A percentile compares a stretch with the other conserved stretches of the same genome.
phyloP scores from a whole-genome alignment of 257 asterid species.

The Solanum sitiens region DNA sequence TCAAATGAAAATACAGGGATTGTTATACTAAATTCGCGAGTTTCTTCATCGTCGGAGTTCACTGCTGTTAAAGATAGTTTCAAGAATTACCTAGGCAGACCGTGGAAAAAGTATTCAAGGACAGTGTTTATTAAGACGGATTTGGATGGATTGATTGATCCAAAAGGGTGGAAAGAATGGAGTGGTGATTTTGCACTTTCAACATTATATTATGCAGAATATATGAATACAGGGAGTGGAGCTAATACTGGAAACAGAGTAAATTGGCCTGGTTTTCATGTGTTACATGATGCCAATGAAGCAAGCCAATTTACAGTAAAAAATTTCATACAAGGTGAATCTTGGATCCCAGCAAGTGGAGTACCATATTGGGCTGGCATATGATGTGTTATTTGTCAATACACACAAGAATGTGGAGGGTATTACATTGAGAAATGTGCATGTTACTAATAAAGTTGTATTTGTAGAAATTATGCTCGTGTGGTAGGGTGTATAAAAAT shows the following conservation, averaged over 20 bases:
- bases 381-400: not conserved
- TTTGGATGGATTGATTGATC: constrained; percentile 41
- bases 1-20: constrained; percentile 51
- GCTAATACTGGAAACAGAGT: constrained; percentile 41
- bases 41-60: constrained; percentile 29
- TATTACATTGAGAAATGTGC: not conserved
- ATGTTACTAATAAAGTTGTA: not conserved
- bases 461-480: not conserved
- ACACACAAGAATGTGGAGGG: not conserved
- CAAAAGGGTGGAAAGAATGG: constrained; percentile 60
- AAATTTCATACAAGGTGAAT: constrained; percentile 45
- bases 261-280: constrained; percentile 64
- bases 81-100: constrained; percentile 51
- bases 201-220: constrained; percentile 57
- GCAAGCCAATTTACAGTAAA: constrained; percentile 27
- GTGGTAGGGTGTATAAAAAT: not conserved
- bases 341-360: constrained; percentile 62
- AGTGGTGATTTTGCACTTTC: constrained; percentile 42
- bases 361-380: constrained; percentile 42
- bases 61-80: constrained; percentile 12
- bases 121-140: constrained; percentile 38
- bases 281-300: constrained; percentile 11
- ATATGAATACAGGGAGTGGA: constrained; percentile 47
- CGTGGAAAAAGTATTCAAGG: constrained; percentile 59
- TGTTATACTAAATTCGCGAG: constrained; percentile 33